Conservation (phyloP, 805 yeast genomes). For the Candida pini region DNA sequence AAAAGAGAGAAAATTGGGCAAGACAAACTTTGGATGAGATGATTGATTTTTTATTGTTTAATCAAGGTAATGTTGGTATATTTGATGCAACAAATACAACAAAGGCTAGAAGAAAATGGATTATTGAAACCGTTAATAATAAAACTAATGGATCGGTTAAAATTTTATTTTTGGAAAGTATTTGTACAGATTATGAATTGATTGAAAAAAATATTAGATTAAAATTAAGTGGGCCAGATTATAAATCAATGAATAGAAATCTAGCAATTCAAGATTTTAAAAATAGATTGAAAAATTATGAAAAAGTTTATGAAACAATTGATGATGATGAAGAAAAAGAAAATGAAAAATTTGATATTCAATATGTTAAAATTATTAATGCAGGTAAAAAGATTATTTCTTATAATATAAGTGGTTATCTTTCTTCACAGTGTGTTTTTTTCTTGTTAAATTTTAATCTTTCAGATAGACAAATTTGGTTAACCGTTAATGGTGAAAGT, state of each 20-base stretch:
- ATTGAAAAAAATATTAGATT: constrained; percentile 80
- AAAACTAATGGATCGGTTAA: constrained; percentile 30
- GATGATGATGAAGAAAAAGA: constrained; percentile 51
- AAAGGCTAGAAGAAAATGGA: constrained; percentile 35
- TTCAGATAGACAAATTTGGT: constrained; percentile 32
- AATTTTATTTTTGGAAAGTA: constrained; percentile 57
- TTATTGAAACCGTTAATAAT: constrained; percentile 32
- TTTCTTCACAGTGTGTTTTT: constrained; percentile 52
- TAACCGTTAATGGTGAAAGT: constrained; percentile 31
- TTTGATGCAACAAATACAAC: constrained; percentile 60
- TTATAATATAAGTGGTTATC: constrained; percentile 51
- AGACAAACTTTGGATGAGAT: constrained; percentile 43
- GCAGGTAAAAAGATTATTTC: constrained; percentile 55
- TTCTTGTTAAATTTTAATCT: constrained; percentile 40
- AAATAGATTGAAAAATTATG: constrained; percentile 75
- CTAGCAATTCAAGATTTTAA: constrained; percentile 77
- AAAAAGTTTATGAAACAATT: constrained; percentile 84
- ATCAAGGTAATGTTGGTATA: constrained; percentile 47
- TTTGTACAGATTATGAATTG: constrained; percentile 74
- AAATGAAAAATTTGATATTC: constrained; percentile 41
- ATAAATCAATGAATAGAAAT: constrained; percentile 76
- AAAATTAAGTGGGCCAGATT: constrained; percentile 91
- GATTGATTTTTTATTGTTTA: constrained; percentile 35
- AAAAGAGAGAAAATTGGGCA: constrained; percentile 47
- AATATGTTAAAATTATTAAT: constrained; percentile 57